phyloP scores from a whole-genome alignment of 768 basidiomycete species.

The Boletus sp. region DNA sequence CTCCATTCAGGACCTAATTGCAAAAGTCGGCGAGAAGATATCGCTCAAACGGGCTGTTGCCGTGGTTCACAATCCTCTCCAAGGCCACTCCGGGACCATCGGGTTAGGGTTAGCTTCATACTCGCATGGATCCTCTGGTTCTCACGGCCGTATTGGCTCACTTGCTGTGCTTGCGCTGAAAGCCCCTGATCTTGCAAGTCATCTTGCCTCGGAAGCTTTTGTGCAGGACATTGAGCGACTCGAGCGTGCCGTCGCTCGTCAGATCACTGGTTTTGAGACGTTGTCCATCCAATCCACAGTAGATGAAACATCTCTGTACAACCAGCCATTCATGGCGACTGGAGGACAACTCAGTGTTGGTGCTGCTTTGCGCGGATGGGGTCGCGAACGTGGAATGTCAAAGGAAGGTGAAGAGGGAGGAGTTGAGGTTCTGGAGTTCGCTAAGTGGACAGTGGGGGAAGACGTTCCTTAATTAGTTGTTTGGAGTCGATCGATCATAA shows the following conservation, averaged over 20 bases:
- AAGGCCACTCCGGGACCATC: conserved; percentile 31
- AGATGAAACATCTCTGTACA: conserved; percentile 60
- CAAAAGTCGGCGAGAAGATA: conserved; percentile 81
- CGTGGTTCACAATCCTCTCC: conserved; percentile 38
- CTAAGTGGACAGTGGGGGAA: conserved; percentile 67
- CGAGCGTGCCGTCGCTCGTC: conserved; percentile 76
- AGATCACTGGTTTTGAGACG: conserved; percentile 83
- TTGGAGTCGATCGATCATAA: neutral
- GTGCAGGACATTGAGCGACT: conserved; percentile 57
- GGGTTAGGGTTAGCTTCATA: conserved; percentile 56
- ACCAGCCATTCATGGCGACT: conserved; percentile 73
- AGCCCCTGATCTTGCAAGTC: conserved; percentile 43
- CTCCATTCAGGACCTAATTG: conserved; percentile 67
- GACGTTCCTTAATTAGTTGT: conserved; percentile 3
- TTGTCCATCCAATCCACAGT: conserved; percentile 40
- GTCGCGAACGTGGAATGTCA: conserved; percentile 45
- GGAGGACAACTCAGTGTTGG: conserved; percentile 49
- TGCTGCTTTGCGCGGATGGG: conserved; percentile 50
- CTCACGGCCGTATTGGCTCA: conserved; percentile 60
- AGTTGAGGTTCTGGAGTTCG: conserved; percentile 48
- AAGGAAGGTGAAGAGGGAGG: conserved; percentile 31
- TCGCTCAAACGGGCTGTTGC: conserved; percentile 58
- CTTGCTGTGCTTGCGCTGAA: conserved; percentile 56
- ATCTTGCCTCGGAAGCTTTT: conserved; percentile 49
- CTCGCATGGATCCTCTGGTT: conserved; percentile 53